A percentile compares a stretch with the other conserved stretches of the same genome.
Conservation (phyloP, 1,284 basidiomycete species). For the Malassezia slooffiae region DNA sequence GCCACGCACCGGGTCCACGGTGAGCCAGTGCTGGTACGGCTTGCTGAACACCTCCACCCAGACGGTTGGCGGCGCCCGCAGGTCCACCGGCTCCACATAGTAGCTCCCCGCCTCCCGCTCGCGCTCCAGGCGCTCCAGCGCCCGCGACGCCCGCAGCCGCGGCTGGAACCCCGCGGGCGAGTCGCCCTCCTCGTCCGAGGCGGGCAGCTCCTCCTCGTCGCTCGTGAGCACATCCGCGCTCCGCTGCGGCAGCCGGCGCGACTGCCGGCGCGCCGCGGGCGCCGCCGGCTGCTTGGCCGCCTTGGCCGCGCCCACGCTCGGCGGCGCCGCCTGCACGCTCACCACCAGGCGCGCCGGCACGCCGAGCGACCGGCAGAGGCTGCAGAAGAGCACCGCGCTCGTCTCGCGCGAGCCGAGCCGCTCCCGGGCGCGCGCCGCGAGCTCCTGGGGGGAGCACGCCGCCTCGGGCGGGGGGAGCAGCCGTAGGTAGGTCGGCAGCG, state of each 20-base stretch:
- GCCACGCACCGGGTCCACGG: constrained; percentile 71
- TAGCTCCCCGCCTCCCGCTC: constrained; percentile 13
- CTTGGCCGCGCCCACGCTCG: constrained; percentile 48
- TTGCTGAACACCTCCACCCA: constrained; percentile 97
- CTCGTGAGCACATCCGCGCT: constrained; percentile 26
- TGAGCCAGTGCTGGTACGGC: constrained; percentile 80
- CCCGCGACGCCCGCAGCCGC: constrained; percentile 21
- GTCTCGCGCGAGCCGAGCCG: constrained; percentile 71
- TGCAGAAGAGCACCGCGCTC: constrained; percentile 81
- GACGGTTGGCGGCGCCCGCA: constrained; percentile 65
- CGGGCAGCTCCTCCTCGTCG: constrained; percentile 9
- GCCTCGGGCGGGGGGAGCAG: constrained; percentile 55
- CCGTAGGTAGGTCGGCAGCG: constrained; percentile 39
- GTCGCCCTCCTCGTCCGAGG: too few species aligned
- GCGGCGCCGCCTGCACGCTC: constrained; percentile 80
- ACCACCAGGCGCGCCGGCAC: constrained; percentile 79
- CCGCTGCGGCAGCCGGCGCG: not conserved
- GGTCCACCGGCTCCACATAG: constrained; percentile 43
- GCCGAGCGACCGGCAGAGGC: constrained; percentile 71
- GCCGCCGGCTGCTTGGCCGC: constrained; percentile 6
- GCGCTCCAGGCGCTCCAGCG: not conserved
- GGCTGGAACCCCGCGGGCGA: too few species aligned
- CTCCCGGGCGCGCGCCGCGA: constrained; percentile 78
- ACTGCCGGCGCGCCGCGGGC: too few species aligned
- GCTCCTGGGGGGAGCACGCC: constrained; percentile 64